These are phyloP conservation scores for Zygosaccharomyces bailii DNA, from an alignment of 805 yeast genomes.

Conservation along the genomic window DNA sequence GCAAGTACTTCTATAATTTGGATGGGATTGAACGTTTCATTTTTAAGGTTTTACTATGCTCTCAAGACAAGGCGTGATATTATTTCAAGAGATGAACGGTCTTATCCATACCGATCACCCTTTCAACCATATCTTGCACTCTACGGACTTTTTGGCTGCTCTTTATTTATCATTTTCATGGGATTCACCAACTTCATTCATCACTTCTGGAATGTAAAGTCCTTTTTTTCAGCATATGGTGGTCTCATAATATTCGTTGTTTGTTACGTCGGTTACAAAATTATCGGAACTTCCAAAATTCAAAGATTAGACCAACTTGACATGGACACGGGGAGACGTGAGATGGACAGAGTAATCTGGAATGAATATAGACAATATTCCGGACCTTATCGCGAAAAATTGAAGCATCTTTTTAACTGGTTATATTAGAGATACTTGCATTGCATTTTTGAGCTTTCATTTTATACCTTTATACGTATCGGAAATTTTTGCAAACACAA, in stretches of 20 bases:
- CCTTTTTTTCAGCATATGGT: constrained; percentile 65
- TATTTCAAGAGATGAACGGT: constrained; percentile 55
- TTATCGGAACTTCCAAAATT: constrained; percentile 58
- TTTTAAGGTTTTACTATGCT: constrained; percentile 61
- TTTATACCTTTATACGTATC: background rate
- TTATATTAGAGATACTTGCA: constrained; percentile 20
- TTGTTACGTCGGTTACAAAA: constrained; percentile 53
- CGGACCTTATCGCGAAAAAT: constrained; percentile 32
- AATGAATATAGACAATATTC: constrained; percentile 57
- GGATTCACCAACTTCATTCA: constrained; percentile 60
- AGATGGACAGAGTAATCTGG: constrained; percentile 78
- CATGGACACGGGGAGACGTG: constrained; percentile 80
- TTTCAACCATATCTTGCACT: constrained; percentile 67
- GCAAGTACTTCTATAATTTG: constrained; percentile 77
- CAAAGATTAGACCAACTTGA: constrained; percentile 72
- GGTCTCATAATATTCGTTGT: constrained; percentile 51
- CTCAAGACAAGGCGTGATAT: constrained; percentile 60
- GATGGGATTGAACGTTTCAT: constrained; percentile 68
- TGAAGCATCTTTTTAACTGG: constrained; percentile 33
- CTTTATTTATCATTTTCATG: constrained; percentile 49
- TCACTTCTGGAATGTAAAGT: constrained; percentile 57
- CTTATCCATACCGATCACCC: constrained; percentile 67
- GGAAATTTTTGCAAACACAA: constrained; percentile 6
- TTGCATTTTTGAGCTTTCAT: background rate
- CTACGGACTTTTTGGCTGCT: constrained; percentile 56